These are phyloP conservation scores for Huntiella omanensis DNA, from an alignment of 2,329 filamentous ascomycete species.

Conservation along the genomic window DNA sequence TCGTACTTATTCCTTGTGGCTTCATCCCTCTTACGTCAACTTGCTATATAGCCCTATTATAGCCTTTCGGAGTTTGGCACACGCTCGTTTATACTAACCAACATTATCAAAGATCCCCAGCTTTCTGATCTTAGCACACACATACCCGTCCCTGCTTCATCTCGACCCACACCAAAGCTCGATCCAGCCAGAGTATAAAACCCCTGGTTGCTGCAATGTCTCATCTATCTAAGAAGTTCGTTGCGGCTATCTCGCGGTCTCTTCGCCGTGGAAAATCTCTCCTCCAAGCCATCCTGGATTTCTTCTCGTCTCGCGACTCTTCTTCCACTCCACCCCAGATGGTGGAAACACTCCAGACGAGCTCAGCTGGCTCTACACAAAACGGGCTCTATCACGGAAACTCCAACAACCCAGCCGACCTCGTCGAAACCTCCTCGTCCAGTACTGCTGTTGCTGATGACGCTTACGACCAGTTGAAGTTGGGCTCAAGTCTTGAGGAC, in stretches of 20 bases:
- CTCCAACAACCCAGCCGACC: not conserved
- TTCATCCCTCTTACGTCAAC: too few relatives aligned
- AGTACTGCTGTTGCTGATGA: slow-evolving; percentile 6
- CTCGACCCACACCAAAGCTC: too few relatives aligned
- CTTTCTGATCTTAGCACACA: too few relatives aligned
- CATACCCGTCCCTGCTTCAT: too few relatives aligned
- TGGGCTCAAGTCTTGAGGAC: slow-evolving; percentile 21
- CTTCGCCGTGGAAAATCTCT: slow-evolving; percentile 40
- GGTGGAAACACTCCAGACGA: slow-evolving; percentile 6
- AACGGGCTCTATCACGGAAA: not conserved
- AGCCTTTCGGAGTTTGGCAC: too few relatives aligned
- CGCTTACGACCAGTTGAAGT: not conserved
- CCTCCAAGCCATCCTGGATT: slow-evolving; percentile 31
- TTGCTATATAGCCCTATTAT: too few relatives aligned
- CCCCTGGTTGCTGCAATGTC: slow-evolving; percentile 24
- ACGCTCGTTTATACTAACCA: too few relatives aligned
- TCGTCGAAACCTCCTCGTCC: slow-evolving; percentile 7
- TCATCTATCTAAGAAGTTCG: slow-evolving; percentile 33
- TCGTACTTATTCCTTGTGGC: too few relatives aligned
- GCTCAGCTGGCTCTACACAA: not conserved
- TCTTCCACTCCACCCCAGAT: slow-evolving; percentile 14
- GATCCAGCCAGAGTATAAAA: too few relatives aligned
- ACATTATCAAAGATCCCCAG: too few relatives aligned
- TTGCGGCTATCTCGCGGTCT: slow-evolving; percentile 36
- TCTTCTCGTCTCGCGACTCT: slow-evolving; percentile 14